phyloP scores from a whole-genome alignment of 148 eudicot species.

The Selenicereus undatus region DNA sequence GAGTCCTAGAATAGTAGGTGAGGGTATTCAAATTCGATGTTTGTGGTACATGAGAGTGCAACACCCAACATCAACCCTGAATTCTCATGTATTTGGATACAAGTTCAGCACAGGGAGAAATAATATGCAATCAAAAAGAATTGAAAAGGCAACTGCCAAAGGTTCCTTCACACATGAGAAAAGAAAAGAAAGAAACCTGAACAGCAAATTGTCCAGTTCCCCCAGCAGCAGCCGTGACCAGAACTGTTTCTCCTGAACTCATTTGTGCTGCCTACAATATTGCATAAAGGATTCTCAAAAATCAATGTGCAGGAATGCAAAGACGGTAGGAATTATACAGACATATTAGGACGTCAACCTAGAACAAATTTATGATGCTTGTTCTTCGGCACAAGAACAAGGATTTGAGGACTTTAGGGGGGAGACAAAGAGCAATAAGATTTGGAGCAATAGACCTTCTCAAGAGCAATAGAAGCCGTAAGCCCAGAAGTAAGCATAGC shows the following conservation, averaged over 20 bases:
- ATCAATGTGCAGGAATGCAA: neutral
- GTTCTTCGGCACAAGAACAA: neutral
- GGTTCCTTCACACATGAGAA: neutral
- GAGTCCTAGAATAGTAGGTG: neutral
- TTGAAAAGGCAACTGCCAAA: neutral
- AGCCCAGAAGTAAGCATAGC: conserved; percentile 99
- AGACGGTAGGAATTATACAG: neutral
- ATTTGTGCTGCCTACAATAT: conserved; percentile 69
- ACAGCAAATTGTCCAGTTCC: conserved; percentile 99
- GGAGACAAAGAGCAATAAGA: neutral
- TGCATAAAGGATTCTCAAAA: conserved; percentile 13
- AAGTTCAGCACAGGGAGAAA: neutral
- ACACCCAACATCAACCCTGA: neutral
- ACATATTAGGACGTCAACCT: neutral
- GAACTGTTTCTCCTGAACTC: conserved; percentile 77
- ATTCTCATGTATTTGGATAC: conserved; percentile 4
- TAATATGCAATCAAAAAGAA: neutral
- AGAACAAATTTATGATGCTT: neutral
- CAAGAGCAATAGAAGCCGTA: conserved; percentile 94
- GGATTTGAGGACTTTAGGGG: neutral
- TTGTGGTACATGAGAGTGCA: neutral
- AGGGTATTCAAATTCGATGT: neutral
- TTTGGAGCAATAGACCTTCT: conserved; percentile 49
- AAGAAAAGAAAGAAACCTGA: conserved; percentile 50
- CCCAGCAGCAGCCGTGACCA: conserved; percentile 98